A percentile compares a stretch with the other conserved stretches of the same genome.
These are phyloP conservation scores for Pisolithus albus DNA, from an alignment of 768 basidiomycete species.

Conservation along the genomic window DNA sequence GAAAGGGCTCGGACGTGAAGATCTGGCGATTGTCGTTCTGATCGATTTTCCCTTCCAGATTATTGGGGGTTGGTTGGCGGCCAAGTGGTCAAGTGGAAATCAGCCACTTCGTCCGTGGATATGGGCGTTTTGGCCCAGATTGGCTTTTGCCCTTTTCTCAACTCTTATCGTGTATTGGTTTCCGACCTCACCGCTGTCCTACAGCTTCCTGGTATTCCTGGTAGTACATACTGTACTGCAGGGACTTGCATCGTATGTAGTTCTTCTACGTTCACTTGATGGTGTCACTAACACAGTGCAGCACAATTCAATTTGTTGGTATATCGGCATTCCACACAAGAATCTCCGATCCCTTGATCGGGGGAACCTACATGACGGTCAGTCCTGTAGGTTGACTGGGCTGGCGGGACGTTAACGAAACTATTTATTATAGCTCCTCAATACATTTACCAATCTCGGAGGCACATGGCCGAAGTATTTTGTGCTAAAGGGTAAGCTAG, in stretches of 20 bases:
- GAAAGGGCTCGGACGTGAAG: constrained; percentile 92
- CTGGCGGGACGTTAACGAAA: not conserved
- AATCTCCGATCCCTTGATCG: constrained; percentile 93
- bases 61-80: constrained; percentile 88
- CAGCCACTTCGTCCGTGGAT: constrained; percentile 83
- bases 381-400: constrained; percentile 5
- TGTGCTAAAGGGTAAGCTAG: constrained; percentile 70
- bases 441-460: constrained; percentile 94
- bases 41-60: constrained; percentile 99
- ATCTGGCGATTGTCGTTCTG: constrained; percentile 89
- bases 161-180: constrained; percentile 80
- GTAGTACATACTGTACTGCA: constrained; percentile 76
- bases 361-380: constrained; percentile 99
- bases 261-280: not conserved
- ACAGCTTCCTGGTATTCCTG: constrained; percentile 73
- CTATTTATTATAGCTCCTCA: constrained; percentile 59
- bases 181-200: constrained; percentile 67
- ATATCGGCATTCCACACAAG: constrained; percentile 98
- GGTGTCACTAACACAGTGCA: constrained; percentile 23
- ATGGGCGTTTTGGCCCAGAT: constrained; percentile 82
- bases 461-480: constrained; percentile 98
- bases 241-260: constrained; percentile 75
- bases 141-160: constrained; percentile 64
- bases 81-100: constrained; percentile 81
- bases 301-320: constrained; percentile 98